A percentile compares a stretch with the other conserved stretches of the same genome.
These are phyloP conservation scores for Sporothrix brasiliensis DNA, from an alignment of 2,329 filamentous ascomycete genomes.

Conservation along the genomic window DNA sequence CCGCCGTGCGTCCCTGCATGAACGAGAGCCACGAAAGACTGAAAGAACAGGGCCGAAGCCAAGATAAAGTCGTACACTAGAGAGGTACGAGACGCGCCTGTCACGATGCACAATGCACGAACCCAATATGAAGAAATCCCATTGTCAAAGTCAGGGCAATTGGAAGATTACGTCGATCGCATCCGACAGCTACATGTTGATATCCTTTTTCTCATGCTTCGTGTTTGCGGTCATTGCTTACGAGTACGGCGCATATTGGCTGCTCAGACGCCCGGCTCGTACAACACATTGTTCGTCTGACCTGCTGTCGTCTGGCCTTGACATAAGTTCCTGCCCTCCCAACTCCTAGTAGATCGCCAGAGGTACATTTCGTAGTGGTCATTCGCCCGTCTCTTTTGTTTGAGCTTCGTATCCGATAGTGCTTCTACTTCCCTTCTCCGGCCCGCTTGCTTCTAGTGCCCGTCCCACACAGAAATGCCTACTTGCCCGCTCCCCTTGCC, in stretches of 20 bases:
- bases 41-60: not conserved
- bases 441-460: not conserved
- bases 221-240: not conserved
- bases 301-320: not conserved
- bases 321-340: not conserved
- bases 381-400: not conserved
- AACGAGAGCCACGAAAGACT: not conserved
- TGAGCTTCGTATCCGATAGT: not conserved
- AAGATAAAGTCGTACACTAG: slow-evolving; percentile 4
- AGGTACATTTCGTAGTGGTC: not conserved
- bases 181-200: not conserved
- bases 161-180: not conserved
- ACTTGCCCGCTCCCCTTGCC: not conserved
- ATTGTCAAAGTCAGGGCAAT: not conserved
- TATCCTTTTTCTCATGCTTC: not conserved
- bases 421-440: not conserved
- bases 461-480: not conserved
- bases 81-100: slow-evolving; percentile 16
- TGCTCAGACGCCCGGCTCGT: slow-evolving; percentile 16
- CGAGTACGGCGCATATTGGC: not conserved
- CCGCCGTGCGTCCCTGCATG: slow-evolving; percentile 8
- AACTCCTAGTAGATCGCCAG: not conserved
- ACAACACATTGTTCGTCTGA: not conserved
- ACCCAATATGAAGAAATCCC: not conserved
- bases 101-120: not conserved